Evolutionary conservation across 2,329 filamentous ascomycete genomes (phyloP), one percentile per base, ranked within the genome.

Genomic region (Spiromastix sp.): DNA sequence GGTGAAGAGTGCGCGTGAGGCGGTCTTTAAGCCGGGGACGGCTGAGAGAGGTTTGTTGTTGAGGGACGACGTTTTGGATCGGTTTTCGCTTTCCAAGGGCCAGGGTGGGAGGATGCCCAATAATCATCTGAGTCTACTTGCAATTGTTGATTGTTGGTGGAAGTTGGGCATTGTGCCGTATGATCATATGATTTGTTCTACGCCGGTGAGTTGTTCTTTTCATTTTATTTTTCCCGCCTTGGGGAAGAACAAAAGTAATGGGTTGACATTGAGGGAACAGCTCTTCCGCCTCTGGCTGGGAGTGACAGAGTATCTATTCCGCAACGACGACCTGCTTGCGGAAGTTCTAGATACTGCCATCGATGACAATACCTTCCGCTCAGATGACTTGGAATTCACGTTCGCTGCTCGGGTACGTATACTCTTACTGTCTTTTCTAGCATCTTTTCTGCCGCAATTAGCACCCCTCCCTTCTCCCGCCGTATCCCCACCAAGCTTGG

Each of bases 111-210:
- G 71, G 40, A 74, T 85, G 13, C 85, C 81, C 2, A 98, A 98
- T 63, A 98, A 91, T 56, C 93, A 98, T 60, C 72, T 98, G 19
- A 87, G 80, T 55, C 70, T 98, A 38, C 71, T 98, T 29, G 91
- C 87, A 30, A 98, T 98, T 76, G 93, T 96, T 28, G 91, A 98
- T 64, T 96, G 89, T 63, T 98, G 91, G 91, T 91, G 84, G 55
- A 84, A 85, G 47, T 72, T 96, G 30, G 82, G 79, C 21, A 98
- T 95, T 50, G 82, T 93, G 31, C 91, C 91, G 1, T 98, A 98
- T 59, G 89, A 98, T 61, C 93, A 98, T 67, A 98, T 98, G 87
- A 93, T 98, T 48, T 98, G 91, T 66, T 94, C 86, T 36, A 98
- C 91, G 25, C 91, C 91, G 32, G 74, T 79, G 53, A 56, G 72